Evolutionary conservation across 2,329 filamentous ascomycete species (phyloP).

Genomic region (Neofusicoccum laricinum): DNA sequence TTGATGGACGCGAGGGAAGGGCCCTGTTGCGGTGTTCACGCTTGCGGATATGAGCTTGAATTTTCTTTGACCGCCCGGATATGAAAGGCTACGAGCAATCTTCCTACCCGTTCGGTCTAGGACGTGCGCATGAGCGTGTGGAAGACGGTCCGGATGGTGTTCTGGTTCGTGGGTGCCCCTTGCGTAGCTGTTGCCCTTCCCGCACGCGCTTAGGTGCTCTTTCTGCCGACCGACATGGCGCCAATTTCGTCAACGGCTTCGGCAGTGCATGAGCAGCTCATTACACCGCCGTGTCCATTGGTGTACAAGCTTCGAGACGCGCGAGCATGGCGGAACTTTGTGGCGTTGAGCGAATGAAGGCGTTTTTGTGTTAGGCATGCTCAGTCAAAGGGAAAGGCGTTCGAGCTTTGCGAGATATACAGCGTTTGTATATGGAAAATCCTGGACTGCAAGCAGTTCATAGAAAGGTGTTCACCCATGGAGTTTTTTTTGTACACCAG

Average conservation of each 20-base stretch:
- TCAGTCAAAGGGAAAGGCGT: too few relatives aligned
- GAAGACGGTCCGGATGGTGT: too few relatives aligned
- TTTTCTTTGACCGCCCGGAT: too few relatives aligned
- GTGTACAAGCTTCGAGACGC: background rate
- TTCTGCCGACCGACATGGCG: background rate
- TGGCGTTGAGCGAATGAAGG: background rate
- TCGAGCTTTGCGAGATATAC: too few relatives aligned
- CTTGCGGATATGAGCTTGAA: background rate
- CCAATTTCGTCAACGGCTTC: constrained; percentile 6
- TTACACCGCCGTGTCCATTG: background rate
- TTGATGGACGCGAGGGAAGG: background rate
- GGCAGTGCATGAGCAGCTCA: background rate
- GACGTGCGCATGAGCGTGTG: background rate
- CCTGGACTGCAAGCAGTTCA: too few relatives aligned
- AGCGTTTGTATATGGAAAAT: too few relatives aligned
- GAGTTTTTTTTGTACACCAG: too few relatives aligned
- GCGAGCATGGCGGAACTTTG: background rate
- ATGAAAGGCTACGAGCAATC: background rate
- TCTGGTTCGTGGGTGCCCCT: too few relatives aligned
- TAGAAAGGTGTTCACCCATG: too few relatives aligned
- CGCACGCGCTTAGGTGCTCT: background rate
- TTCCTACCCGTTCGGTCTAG: background rate
- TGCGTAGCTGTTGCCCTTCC: too few relatives aligned
- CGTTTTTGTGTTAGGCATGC: too few relatives aligned
- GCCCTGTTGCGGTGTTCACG: background rate